Conservation (phyloP, 164 flowering plant species). For the Litsea cubeba region DNA sequence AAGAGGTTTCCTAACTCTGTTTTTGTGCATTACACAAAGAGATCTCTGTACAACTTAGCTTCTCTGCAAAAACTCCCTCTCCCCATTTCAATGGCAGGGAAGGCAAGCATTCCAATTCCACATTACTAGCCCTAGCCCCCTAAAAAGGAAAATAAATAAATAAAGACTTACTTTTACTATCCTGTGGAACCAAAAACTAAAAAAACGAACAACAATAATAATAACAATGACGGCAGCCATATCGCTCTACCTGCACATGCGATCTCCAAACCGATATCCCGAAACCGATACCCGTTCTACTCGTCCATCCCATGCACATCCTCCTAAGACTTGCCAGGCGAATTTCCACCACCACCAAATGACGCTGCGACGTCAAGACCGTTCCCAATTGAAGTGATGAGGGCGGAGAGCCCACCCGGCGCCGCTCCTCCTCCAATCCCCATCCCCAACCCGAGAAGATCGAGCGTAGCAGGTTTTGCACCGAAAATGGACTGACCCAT, state of each 20-base stretch:
- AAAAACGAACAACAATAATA: too few species aligned
- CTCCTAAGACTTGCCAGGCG: conserved; percentile 26
- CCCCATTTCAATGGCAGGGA: too few species aligned
- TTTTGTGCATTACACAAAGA: too few species aligned
- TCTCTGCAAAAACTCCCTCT: too few species aligned
- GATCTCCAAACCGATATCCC: background rate
- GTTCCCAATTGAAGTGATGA: conserved; percentile 61
- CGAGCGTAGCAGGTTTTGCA: conserved; percentile 49
- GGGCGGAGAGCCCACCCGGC: conserved; percentile 34
- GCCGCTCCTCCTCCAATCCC: conserved; percentile 28
- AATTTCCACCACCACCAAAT: conserved; percentile 27
- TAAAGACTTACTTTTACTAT: too few species aligned
- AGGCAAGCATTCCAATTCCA: too few species aligned
- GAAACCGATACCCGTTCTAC: background rate
- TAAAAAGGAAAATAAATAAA: too few species aligned
- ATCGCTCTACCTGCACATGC: background rate
- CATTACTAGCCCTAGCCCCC: too few species aligned
- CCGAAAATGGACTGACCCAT: conserved; percentile 34
- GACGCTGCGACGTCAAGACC: conserved; percentile 46
- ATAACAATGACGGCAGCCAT: too few species aligned
- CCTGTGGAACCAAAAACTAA: too few species aligned
- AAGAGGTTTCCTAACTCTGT: too few species aligned
- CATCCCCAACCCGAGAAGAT: conserved; percentile 64
- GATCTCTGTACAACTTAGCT: too few species aligned
- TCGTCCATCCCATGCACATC: conserved; percentile 11